Percentiles rank a stretch among this genome's conserved stretches.
phyloP scores from a whole-genome alignment of 192 early-diverging fungal species.

The Backusella liffmaniae region DNA sequence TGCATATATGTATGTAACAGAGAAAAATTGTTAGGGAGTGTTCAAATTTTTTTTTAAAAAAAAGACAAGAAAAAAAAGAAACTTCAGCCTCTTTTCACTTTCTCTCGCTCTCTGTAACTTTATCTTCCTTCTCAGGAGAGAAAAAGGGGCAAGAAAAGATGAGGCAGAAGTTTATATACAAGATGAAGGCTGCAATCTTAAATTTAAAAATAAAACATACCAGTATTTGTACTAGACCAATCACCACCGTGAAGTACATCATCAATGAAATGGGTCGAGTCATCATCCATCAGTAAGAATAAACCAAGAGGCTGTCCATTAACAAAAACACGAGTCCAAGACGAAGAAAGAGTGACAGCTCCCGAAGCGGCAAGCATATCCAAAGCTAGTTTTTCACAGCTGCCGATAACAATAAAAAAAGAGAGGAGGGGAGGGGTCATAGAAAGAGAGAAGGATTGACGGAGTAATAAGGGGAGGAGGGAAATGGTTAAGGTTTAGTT shows the following conservation, averaged over 20 bases:
- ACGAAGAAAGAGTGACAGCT: slow-evolving; percentile 39
- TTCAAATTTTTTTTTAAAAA: background rate
- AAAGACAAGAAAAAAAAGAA: background rate
- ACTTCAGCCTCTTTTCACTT: background rate
- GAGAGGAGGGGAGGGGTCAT: slow-evolving; percentile 31
- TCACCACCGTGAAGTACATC: slow-evolving; percentile 21
- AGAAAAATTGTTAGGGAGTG: background rate
- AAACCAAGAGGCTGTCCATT: slow-evolving; percentile 44
- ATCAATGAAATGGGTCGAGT: slow-evolving; percentile 25
- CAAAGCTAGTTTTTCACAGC: slow-evolving; percentile 43
- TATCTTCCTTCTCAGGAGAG: background rate
- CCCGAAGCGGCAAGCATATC: slow-evolving; percentile 44
- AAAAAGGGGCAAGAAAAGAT: background rate
- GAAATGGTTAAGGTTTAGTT: background rate
- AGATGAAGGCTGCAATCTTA: background rate
- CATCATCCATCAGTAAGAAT: slow-evolving; percentile 46
- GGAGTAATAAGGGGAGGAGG: background rate
- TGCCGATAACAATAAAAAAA: slow-evolving; percentile 4
- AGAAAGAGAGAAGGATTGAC: slow-evolving; percentile 6
- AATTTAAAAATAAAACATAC: background rate
- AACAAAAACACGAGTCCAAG: slow-evolving; percentile 44
- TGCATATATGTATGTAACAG: background rate
- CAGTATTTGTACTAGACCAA: background rate
- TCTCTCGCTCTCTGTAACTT: too few relatives aligned
- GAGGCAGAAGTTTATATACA: background rate